Evolutionary conservation across 495 filamentous ascomycete genomes (phyloP), one percentile per base, ranked within the genome.

Genomic region (Lasiosphaeria hispida): DNA sequence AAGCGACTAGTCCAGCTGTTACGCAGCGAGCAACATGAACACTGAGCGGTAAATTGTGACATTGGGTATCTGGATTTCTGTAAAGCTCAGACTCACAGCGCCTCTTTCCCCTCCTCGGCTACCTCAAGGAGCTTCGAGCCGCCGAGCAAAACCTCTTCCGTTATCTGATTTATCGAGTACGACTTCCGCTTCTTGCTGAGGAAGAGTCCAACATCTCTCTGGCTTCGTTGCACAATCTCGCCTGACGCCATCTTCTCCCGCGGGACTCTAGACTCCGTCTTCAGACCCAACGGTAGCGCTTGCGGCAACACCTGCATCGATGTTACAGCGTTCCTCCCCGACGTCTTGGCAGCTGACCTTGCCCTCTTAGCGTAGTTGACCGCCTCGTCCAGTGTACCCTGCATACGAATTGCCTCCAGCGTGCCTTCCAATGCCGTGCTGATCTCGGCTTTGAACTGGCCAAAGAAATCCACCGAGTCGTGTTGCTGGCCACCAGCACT

Each of bases 111-210:
- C 57, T 59, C 41, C 53, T 47, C 47, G 34, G 37, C 30, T 18
- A 55, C 42, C 10, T 11, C 23, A 2, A 30, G 23, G 5, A 8
- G 41, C 42, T 1, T 10, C 41, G 30, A 34, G 52, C 57, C 61
- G 66, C 57, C 58, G 44, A 60, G 48, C 41, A 71, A 38, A 38
- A 43, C 55, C 50, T 68, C 62, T 57, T 72, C 65, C 61, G 72
- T 91, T 72, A 93, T 85, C 68, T 82, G 80, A 67, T 91, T 87
- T 54, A 91, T 81, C 23, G 88, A 88, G 75, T 95, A 95, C 59
- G 87, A 82, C 39, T 84, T 85, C 44, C 86, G 83, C 52, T 84
- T 86, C 75, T 85, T 85, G 65, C 88, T 87, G 43, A 83, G 81
- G 59, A 90, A 70, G 65, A 85, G 81, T 10, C 88, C 88, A 53